phyloP scores from a whole-genome alignment of 176 grass and related monocot genomes.

The Aegilops tauschii region DNA sequence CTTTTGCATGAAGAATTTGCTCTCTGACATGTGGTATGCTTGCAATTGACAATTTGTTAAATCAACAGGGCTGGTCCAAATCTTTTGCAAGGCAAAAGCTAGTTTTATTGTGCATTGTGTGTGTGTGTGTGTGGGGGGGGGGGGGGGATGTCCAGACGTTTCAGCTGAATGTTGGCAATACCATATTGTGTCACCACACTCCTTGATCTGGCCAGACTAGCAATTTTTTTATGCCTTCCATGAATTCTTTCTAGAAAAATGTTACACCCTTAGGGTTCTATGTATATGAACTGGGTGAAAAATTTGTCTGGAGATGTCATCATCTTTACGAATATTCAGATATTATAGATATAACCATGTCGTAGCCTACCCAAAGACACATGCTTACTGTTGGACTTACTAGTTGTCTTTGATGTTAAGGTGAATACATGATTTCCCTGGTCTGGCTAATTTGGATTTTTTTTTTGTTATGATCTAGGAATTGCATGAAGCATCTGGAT shows the following conservation, averaged over 20 bases:
- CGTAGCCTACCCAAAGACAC: not conserved
- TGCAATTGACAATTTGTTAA: not conserved
- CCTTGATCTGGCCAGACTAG: not conserved
- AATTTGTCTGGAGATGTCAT: not conserved
- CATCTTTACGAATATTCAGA: not conserved
- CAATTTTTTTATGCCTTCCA: not conserved
- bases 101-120: not conserved
- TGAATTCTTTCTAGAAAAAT: not conserved
- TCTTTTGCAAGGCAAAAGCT: not conserved
- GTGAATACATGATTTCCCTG: not conserved
- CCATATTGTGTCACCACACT: not conserved
- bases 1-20: not conserved
- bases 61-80: not conserved
- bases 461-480: slow-evolving; percentile 59
- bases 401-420: slow-evolving; percentile 12
- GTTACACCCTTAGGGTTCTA: not conserved
- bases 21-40: not conserved
- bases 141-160: not conserved
- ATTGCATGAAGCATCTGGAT: slow-evolving; percentile 39
- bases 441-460: slow-evolving; percentile 36
- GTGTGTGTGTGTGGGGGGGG: no score
- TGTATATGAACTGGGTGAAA: slow-evolving; percentile 1
- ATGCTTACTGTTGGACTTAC: not conserved
- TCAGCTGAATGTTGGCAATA: not conserved
- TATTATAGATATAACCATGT: not conserved